phyloP scores from a whole-genome alignment of 768 basidiomycete species.

The Tylopilus vinaceipallidus region DNA sequence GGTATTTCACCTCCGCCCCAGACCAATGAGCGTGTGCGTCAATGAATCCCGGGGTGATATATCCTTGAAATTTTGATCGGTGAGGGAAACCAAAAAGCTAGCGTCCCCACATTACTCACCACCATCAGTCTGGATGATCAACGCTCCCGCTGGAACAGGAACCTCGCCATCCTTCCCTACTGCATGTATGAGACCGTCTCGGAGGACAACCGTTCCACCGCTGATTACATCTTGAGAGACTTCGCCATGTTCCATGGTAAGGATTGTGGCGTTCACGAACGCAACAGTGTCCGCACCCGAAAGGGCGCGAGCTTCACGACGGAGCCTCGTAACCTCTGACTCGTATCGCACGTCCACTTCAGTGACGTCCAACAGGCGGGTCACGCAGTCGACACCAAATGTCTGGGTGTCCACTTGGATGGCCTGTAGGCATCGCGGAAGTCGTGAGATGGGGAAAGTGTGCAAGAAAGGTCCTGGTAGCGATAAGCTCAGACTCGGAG shows the following conservation, averaged over 20 bases:
- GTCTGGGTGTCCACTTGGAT: constrained; percentile 49
- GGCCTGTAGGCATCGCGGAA: constrained; percentile 46
- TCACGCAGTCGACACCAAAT: constrained; percentile 65
- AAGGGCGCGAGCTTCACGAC: constrained; percentile 41
- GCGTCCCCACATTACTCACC: constrained; percentile 39
- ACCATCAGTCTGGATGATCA: constrained; percentile 56
- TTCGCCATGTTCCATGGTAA: constrained; percentile 65
- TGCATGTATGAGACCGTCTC: constrained; percentile 57
- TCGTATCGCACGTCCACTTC: constrained; percentile 58
- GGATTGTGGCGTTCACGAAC: constrained; percentile 64
- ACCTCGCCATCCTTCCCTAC: constrained; percentile 38
- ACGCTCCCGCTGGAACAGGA: constrained; percentile 37
- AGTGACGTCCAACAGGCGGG: constrained; percentile 52
- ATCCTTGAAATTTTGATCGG: constrained; percentile 39
- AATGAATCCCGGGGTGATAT: constrained; percentile 68
- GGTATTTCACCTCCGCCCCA: constrained; percentile 50
- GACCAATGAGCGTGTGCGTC: constrained; percentile 78
- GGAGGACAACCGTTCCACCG: constrained; percentile 51
- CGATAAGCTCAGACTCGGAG: constrained; percentile 1
- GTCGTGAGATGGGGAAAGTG: constrained; percentile 52
- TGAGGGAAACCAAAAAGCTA: not conserved
- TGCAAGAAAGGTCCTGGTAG: constrained; percentile 37
- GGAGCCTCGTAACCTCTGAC: constrained; percentile 60
- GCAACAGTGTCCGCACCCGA: constrained; percentile 44
- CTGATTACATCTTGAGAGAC: constrained; percentile 47